phyloP scores from a whole-genome alignment of 75 land plant genomes.

The Picea glauca region DNA sequence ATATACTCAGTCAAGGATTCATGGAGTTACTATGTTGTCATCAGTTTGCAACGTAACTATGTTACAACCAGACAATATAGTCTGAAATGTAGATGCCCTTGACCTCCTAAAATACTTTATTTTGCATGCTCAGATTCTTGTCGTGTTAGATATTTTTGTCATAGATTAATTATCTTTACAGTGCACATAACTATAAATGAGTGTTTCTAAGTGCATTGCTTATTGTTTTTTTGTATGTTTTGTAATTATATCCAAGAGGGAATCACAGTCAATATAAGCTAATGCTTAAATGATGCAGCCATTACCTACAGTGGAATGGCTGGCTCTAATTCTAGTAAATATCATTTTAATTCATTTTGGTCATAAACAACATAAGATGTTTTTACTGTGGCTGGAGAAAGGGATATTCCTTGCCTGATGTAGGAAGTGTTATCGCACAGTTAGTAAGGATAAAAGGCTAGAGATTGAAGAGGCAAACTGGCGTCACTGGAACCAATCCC shows the following conservation, averaged over 20 bases:
- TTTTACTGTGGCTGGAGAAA: neutral
- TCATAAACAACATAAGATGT: neutral
- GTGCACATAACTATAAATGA: neutral
- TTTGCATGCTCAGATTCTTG: neutral
- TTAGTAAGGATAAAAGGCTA: too few species aligned
- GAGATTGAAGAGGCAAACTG: too few species aligned
- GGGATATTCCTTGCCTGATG: too few species aligned
- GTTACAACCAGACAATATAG: neutral
- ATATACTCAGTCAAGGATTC: neutral
- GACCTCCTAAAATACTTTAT: neutral
- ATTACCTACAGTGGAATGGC: neutral
- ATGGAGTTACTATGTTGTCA: neutral
- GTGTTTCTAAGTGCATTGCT: neutral
- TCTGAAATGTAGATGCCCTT: neutral
- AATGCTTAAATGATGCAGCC: neutral
- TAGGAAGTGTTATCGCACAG: neutral
- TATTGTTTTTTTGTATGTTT: neutral
- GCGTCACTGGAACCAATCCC: too few species aligned
- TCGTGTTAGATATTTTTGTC: neutral
- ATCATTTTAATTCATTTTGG: neutral
- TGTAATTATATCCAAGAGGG: neutral
- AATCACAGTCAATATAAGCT: neutral
- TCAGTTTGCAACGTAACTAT: neutral
- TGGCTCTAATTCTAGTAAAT: neutral
- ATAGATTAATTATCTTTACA: neutral